Base-by-base conservation (phyloP, 345 rosid genomes). In the Erysimum cheiranthoides region DNA sequence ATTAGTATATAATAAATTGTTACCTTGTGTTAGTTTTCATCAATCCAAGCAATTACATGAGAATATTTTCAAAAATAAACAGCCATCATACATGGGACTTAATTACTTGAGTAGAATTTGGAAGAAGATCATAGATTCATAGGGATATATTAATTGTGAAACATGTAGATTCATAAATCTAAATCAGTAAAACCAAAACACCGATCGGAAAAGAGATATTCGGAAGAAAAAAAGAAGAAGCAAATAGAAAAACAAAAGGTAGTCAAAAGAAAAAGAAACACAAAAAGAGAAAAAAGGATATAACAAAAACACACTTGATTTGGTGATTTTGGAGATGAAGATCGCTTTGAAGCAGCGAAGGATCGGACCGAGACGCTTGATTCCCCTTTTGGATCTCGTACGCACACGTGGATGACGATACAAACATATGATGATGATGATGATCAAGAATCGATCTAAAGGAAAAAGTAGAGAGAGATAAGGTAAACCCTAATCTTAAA, bases 321-420 rank as follows among this genome's bases (percentile, higher is more conserved):
- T 39, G 64, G 53, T 50, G 69, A 61, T 39, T 6, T 50, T 51
- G 35, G 12, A 76, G 60, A 70, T 56, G 59, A 65, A 56, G 67
- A 65, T 71, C 47, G 81, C 67, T 71, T 64, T 31, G 46, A 64
- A 59, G 45, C 28, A 72, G 63, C 76, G 73, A 72, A 72, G 42
- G 77, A 72, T 78, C 81, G 81, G 81, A 78, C 81, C 81, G 81
- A 78, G 77, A 78, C 73, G 77, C 81, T 78, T 78, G 81, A 78
- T 78, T 78, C 81, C 81, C 81, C 81, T 78, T 70, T 56, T 21
- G 77, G 81, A 71, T 71, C 81, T 77, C 75, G 75, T 70, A 76
- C 73, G 73, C 73, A 67, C 73, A 75, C 80, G 80, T 76, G 66
- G 66, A 69, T 68, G 75, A 16, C 58, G 68, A 31, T 39, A 68